Evolutionary conservation across 148 eudicot species (phyloP).

Genomic region (Talinum fruticosum): DNA sequence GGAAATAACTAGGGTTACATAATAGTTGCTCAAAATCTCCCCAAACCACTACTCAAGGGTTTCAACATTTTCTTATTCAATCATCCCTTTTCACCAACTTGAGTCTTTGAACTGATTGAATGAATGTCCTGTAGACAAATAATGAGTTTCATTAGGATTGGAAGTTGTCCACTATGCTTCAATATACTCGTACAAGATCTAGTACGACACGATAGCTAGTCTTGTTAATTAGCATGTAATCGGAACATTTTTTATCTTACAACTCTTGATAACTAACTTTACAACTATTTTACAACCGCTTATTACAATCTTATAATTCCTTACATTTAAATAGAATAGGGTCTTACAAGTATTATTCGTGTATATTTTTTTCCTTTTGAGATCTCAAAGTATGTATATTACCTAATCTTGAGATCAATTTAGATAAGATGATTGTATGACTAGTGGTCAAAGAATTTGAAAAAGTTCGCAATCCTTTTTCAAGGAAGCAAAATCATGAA

Average conservation of each 20-base stretch:
- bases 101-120: slow-evolving; percentile 44
- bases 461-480: neutral
- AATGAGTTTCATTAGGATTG: neutral
- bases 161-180: neutral
- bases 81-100: slow-evolving; percentile 34
- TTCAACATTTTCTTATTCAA: neutral
- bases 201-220: neutral
- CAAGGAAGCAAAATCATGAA: neutral
- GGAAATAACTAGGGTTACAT: neutral
- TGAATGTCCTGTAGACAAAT: slow-evolving; percentile 38
- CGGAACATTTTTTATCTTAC: no score
- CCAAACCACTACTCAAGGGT: neutral
- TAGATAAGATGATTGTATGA: neutral
- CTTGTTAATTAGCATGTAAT: no score
- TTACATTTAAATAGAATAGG: no score
- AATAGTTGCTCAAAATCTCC: neutral
- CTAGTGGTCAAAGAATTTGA: neutral
- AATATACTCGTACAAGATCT: neutral
- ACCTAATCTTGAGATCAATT: neutral
- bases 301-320: no score
- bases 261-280: no score
- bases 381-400: neutral
- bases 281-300: no score
- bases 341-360: neutral
- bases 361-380: neutral